phyloP scores from a whole-genome alignment of 176 grass and related monocot genomes.

The Musa beccarii region DNA sequence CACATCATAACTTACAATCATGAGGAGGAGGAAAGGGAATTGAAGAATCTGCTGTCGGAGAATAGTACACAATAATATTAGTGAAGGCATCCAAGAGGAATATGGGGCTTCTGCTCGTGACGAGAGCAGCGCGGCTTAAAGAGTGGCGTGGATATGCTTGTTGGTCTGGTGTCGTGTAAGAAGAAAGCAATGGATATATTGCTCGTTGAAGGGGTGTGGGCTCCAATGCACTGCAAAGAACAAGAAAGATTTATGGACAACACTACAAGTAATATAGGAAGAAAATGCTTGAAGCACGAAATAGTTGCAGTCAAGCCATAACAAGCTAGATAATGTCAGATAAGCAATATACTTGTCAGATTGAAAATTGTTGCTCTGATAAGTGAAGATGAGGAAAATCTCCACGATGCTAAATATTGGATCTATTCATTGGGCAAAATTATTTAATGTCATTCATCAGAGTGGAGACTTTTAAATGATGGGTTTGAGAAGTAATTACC shows the following conservation, averaged over 20 bases:
- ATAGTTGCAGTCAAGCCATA: too few relatives aligned
- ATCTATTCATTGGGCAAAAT: neutral
- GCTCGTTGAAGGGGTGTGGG: slow-evolving; percentile 64
- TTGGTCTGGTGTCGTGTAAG: slow-evolving; percentile 76
- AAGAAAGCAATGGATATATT: slow-evolving; percentile 72
- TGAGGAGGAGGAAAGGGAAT: slow-evolving; percentile 85
- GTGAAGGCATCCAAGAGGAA: slow-evolving; percentile 95
- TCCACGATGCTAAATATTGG: neutral
- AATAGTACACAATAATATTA: slow-evolving; percentile 75
- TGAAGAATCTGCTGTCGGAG: slow-evolving; percentile 53
- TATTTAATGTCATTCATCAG: neutral
- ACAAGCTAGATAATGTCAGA: too few relatives aligned
- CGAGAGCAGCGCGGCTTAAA: slow-evolving; percentile 70
- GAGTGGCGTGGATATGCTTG: slow-evolving; percentile 89
- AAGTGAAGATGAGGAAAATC: neutral
- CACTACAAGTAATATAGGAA: neutral
- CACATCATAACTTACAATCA: slow-evolving; percentile 59
- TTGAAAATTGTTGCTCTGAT: too few relatives aligned
- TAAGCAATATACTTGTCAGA: too few relatives aligned
- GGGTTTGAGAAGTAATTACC: slow-evolving; percentile 29
- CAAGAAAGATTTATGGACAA: neutral
- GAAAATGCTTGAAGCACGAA: neutral
- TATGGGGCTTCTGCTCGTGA: slow-evolving; percentile 83
- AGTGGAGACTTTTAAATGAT: neutral
- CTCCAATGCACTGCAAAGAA: slow-evolving; percentile 52